Base-by-base conservation (phyloP, 1,284 basidiomycete genomes). In the Cutaneotrichosporon dermatis region DNA sequence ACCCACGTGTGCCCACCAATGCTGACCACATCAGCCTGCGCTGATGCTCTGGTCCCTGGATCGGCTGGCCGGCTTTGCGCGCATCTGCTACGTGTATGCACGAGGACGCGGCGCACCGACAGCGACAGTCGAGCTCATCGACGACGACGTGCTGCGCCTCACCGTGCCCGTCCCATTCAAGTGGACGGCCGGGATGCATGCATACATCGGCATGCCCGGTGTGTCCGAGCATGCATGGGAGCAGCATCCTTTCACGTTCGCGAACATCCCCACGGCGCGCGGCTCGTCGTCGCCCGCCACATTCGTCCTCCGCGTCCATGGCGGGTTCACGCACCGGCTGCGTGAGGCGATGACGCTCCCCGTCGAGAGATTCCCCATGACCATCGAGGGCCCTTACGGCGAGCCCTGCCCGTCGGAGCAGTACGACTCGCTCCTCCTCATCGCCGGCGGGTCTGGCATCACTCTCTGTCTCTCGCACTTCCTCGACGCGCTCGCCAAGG, bases 61-160 rank as follows among this genome's bases (percentile, higher is more conserved):
- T 49, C 42, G 54, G 4, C 15, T 39, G n/a, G 45, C 13, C 13
- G 51, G 37, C n/a, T 40, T 49, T 37, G n/a, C 12, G 1, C 51
- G 37, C 15, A 13, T 54, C 9, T 8, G 7, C 33, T 50, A 11
- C 15, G 41, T 40, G 35, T 15, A 33, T 33, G 4, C 36, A 11
- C 9, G n/a, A 5, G 15, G 65, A 49, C 60, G 51, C 11, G 57
- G 56, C 35, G 54, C 49, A 43, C 66, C 64, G 54, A 60, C 64
- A 34, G 60, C 66, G 72, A 80, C 53, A 4, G 70, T 80, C 39
- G 82, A 83, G 62, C 71, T 81, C 7, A 72, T 84, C 16, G 80
- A 81, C 0, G 72, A 76, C 1, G 76, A 82, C 55, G 80, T 82
- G 58, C 33, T 64, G 15, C 49, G 42, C 11, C 36, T 61, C 46